Percentiles rank a stretch among this genome's conserved stretches.
Conservation (phyloP, 495 filamentous ascomycete genomes). For the Penicillium canescens region DNA sequence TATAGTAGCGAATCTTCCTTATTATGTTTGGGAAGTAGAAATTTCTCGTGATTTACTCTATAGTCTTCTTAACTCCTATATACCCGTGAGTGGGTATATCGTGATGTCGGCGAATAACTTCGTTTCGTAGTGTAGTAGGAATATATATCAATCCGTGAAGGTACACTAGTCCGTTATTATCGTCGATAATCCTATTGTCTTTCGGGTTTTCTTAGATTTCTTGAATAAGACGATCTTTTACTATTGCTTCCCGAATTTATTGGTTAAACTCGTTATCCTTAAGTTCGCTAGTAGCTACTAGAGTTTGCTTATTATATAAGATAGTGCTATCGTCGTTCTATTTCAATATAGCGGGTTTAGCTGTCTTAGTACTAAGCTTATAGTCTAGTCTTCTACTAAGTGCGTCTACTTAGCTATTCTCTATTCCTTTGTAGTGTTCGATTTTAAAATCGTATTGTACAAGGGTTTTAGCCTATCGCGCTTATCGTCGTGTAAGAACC, state of each 20-base stretch:
- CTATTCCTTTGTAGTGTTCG: not conserved
- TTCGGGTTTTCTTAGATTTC: too few species aligned
- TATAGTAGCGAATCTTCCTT: constrained; percentile 8
- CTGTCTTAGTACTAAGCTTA: too few species aligned
- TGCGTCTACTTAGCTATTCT: constrained; percentile 9
- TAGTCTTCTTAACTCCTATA: constrained; percentile 6
- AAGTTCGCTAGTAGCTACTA: too few species aligned
- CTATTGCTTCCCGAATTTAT: too few species aligned
- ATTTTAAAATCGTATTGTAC: not conserved
- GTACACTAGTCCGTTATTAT: constrained; percentile 6
- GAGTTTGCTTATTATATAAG: too few species aligned
- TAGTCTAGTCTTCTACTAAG: not conserved
- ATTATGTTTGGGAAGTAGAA: constrained; percentile 4
- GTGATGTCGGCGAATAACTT: constrained; percentile 10
- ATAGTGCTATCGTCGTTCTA: too few species aligned
- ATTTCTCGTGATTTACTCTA: constrained; percentile 10
- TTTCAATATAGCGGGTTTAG: too few species aligned
- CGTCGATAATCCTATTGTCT: not conserved
- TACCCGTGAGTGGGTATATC: not conserved
- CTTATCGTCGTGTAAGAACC: constrained; percentile 13
- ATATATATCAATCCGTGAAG: constrained; percentile 14
- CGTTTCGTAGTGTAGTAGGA: not conserved
- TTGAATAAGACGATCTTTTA: too few species aligned
- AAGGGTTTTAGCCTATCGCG: not conserved
- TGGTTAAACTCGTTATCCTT: too few species aligned